Evolutionary conservation across 176 grass and related monocot species (phyloP).

Genomic region (Tillandsia fasciculata): DNA sequence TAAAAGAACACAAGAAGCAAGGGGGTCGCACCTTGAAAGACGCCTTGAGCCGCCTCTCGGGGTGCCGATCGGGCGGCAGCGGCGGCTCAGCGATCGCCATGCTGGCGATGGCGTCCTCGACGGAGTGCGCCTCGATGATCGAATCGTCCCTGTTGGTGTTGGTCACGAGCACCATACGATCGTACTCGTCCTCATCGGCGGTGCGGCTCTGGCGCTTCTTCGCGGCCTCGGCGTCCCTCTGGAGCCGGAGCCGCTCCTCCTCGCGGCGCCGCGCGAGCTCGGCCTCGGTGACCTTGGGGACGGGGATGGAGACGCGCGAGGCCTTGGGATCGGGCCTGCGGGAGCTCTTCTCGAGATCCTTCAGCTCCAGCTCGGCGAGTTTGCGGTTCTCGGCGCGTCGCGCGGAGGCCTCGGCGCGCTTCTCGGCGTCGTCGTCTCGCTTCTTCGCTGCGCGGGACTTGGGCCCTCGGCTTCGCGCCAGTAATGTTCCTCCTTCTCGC

Average conservation of each 20-base stretch:
- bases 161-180: constrained; percentile 62
- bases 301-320: constrained; percentile 55
- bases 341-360: constrained; percentile 26
- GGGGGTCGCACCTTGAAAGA: constrained; percentile 62
- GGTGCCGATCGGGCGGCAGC: constrained; percentile 60
- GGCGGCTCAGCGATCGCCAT: constrained; percentile 41
- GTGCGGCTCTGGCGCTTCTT: constrained; percentile 65
- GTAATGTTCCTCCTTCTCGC: constrained; percentile 74
- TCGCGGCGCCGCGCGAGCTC: constrained; percentile 60
- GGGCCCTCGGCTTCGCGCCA: constrained; percentile 80
- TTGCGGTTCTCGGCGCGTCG: constrained; percentile 76
- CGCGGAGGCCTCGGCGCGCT: constrained; percentile 54
- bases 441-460: constrained; percentile 81
- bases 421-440: constrained; percentile 84
- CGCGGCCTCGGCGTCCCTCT: constrained; percentile 52
- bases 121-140: constrained; percentile 69
- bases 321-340: constrained; percentile 66
- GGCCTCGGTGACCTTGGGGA: constrained; percentile 85
- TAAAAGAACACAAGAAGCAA: neutral
- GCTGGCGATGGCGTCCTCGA: constrained; percentile 64
- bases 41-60: constrained; percentile 77
- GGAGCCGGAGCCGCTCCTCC: constrained; percentile 63
- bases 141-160: constrained; percentile 98
- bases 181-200: constrained; percentile 86
- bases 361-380: constrained; percentile 66